Evolutionary conservation across 345 rosid genomes (phyloP), one percentile per base, ranked within the genome.

Genomic region (Aurinia saxatilis): DNA sequence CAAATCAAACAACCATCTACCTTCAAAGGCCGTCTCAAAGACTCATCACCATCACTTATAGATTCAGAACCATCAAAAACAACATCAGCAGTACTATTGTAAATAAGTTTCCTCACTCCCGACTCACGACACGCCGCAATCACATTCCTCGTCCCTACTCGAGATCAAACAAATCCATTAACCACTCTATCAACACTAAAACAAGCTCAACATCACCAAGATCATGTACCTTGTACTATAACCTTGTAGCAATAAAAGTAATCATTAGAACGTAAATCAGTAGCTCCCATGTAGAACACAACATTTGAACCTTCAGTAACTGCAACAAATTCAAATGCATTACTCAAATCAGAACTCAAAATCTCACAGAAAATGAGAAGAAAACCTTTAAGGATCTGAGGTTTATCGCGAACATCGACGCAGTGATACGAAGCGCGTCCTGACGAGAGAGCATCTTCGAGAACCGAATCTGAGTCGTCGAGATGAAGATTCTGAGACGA

Each of bases 51-150:
- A 58, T 77, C 69, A 44, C 49, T 17, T 60, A 90, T 79, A 76
- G 89, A 80, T 68, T 36, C 73, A 11, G 86, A 90, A 68, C 95
- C 95, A 74, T 92, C 70, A 72, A 90, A 87, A 50, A 85, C 81
- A 27, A 93, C 86, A 81, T 87, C 96, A 5, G 89, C 97, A 31
- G 90, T 73, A 74, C 99, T 87, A 61, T 84, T 79, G 70, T 87
- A 87, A 60, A 93, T 75, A 34, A 93, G 83, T 80, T 70, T 78
- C 56, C 83, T 81, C 30, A 93, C 96, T 78, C 80, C 80, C 77
- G 90, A 79, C 68, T 84, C 91, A 55, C 75, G 76, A 72, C 99
- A 93, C 11, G 87, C 90, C 27, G 71, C 74, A 58, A 87, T 80
- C 58, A 90, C 91, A 73, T 90, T 90, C 58, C 84, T 82, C 34